A percentile compares a stretch with the other conserved stretches of the same genome.
phyloP scores from a whole-genome alignment of 1,139 yeast species.

The Geotrichum klebahnii region DNA sequence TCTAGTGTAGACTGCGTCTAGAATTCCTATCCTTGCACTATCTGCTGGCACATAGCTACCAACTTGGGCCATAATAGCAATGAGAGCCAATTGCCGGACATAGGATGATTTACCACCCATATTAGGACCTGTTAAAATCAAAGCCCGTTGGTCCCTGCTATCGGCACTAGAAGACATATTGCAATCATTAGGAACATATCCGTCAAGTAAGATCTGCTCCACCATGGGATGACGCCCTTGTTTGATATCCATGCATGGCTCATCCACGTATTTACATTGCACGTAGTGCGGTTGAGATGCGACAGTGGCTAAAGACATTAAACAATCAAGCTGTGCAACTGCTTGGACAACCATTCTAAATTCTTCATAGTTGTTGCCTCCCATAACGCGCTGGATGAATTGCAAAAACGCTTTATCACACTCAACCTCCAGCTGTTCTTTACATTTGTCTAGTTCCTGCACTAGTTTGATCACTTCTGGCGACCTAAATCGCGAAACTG shows the following conservation, averaged over 20 bases:
- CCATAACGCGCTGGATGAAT: conserved; percentile 47
- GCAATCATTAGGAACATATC: conserved; percentile 69
- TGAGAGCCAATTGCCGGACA: conserved; percentile 59
- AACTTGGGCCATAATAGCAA: conserved; percentile 74
- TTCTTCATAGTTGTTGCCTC: conserved; percentile 47
- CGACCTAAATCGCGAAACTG: conserved; percentile 68
- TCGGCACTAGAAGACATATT: conserved; percentile 38
- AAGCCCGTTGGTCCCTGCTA: conserved; percentile 39
- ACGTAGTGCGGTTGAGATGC: conserved; percentile 50
- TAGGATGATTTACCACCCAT: conserved; percentile 78
- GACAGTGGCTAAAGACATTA: conserved; percentile 65
- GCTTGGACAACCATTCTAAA: conserved; percentile 51
- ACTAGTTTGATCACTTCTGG: conserved; percentile 53
- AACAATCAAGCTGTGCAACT: conserved; percentile 66
- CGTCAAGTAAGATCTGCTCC: conserved; percentile 47
- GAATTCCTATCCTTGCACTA: conserved; percentile 54
- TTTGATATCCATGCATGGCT: conserved; percentile 50
- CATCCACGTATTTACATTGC: conserved; percentile 55
- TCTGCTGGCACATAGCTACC: conserved; percentile 80
- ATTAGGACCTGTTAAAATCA: conserved; percentile 69
- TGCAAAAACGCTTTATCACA: conserved; percentile 54
- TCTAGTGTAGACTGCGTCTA: conserved; percentile 49
- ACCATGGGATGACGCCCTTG: conserved; percentile 78
- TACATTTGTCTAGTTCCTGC: conserved; percentile 55
- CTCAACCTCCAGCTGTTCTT: conserved; percentile 53